These are phyloP conservation scores for Ustilago crameri DNA, from an alignment of 1,284 basidiomycete genomes.

Conservation along the genomic window DNA sequence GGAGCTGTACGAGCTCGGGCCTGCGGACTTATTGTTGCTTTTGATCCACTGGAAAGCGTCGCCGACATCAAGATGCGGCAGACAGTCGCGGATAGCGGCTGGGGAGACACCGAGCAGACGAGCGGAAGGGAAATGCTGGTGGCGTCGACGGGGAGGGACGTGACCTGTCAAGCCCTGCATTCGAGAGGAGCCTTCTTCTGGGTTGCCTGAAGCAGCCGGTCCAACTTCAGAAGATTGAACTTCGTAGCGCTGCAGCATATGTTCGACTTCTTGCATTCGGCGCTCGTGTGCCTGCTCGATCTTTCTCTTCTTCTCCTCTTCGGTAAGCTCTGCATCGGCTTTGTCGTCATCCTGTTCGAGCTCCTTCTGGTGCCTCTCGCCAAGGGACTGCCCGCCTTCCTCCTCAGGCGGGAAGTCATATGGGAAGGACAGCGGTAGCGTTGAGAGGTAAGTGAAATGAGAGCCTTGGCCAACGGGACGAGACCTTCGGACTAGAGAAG, in stretches of 20 bases:
- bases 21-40: conserved; percentile 67
- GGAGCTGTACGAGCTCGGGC: conserved; percentile 60
- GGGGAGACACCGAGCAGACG: conserved; percentile 76
- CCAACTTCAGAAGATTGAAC: conserved; percentile 32
- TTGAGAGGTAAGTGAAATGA: conserved; percentile 85
- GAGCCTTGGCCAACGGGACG: conserved; percentile 73
- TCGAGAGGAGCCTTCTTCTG: conserved; percentile 3
- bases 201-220: not conserved
- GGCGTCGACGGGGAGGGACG: conserved; percentile 40
- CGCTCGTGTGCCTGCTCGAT: conserved; percentile 33
- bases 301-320: conserved; percentile 38
- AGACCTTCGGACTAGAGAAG: conserved; percentile 75
- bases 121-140: conserved; percentile 57
- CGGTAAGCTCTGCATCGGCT: conserved; percentile 29
- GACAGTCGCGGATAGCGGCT: conserved; percentile 77
- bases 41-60: conserved; percentile 79
- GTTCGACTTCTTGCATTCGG: conserved; percentile 60
- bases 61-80: conserved; percentile 88
- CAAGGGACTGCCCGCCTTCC: conserved; percentile 42
- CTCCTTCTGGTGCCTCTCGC: conserved; percentile 42
- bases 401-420: conserved; percentile 74
- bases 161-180: conserved; percentile 25
- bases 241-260: conserved; percentile 54
- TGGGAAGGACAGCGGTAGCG: conserved; percentile 85
- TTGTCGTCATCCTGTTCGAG: conserved; percentile 16